Conservation (phyloP, 495 filamentous ascomycete genomes). For the Xylaria grammica region DNA sequence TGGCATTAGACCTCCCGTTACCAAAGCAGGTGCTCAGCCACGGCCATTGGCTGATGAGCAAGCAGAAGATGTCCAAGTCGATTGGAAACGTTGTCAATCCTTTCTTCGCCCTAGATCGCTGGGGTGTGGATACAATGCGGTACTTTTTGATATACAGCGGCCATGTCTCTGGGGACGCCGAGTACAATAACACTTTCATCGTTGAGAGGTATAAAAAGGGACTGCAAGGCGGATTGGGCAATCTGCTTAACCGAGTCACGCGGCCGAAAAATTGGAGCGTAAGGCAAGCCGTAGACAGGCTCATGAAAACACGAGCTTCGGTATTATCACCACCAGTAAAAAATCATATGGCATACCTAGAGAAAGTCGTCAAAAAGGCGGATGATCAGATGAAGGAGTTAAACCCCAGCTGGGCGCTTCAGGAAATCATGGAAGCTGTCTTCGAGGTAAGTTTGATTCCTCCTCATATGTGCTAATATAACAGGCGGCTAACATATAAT, state of each 20-base stretch:
- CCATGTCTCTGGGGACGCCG: slow-evolving; percentile 72
- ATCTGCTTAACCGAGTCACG: slow-evolving; percentile 72
- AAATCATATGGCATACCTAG: slow-evolving; percentile 9
- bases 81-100: slow-evolving; percentile 95
- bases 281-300: slow-evolving; percentile 54
- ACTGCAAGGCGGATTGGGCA: slow-evolving; percentile 77
- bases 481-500: slow-evolving; percentile 26
- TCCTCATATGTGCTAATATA: background rate
- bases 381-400: slow-evolving; percentile 65
- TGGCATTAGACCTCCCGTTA: slow-evolving; percentile 83
- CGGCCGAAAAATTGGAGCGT: slow-evolving; percentile 71
- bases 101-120: slow-evolving; percentile 87
- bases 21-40: slow-evolving; percentile 85
- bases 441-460: slow-evolving; percentile 49
- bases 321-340: slow-evolving; percentile 3
- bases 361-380: slow-evolving; percentile 37
- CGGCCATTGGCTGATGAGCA: slow-evolving; percentile 91
- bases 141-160: slow-evolving; percentile 85
- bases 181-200: slow-evolving; percentile 82
- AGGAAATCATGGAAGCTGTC: slow-evolving; percentile 67
- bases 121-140: slow-evolving; percentile 84
- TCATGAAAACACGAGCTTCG: slow-evolving; percentile 19
- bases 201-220: slow-evolving; percentile 77
- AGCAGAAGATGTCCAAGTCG: slow-evolving; percentile 93
- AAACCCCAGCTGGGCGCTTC: slow-evolving; percentile 68